phyloP scores from a whole-genome alignment of 331 rosid species.

The Pyrus hybrid region DNA sequence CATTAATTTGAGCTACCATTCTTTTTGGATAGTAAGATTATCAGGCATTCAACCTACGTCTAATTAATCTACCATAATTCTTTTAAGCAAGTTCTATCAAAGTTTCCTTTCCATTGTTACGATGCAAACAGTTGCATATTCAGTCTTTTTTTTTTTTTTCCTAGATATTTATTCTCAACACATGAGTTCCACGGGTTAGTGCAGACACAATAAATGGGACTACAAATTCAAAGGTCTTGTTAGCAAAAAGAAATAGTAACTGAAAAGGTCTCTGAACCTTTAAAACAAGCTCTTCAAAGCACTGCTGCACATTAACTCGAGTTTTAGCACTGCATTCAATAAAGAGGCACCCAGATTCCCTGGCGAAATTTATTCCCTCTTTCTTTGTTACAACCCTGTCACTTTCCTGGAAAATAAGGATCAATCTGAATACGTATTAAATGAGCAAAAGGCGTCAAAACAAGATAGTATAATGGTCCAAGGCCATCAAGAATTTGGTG shows the following conservation, averaged over 20 bases:
- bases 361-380: constrained; percentile 73
- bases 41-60: not conserved
- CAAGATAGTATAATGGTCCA: too few relatives aligned
- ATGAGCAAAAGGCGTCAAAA: too few relatives aligned
- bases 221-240: not conserved
- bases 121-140: too few relatives aligned
- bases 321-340: constrained; percentile 92
- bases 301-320: constrained; percentile 70
- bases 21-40: not conserved
- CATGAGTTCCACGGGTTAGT: too few relatives aligned
- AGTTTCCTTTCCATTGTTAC: not conserved
- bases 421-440: too few relatives aligned
- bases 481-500: not conserved
- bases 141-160: too few relatives aligned
- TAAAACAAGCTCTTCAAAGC: constrained; percentile 89
- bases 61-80: not conserved
- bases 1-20: too few relatives aligned
- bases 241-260: not conserved
- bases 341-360: constrained; percentile 80
- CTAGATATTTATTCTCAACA: too few relatives aligned
- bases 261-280: constrained; percentile 37
- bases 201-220: too few relatives aligned
- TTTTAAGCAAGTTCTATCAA: not conserved
- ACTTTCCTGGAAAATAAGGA: constrained; percentile 50
- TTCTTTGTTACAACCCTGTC: constrained; percentile 71